Evolutionary conservation across 2,329 filamentous ascomycete species (phyloP), one percentile per base, ranked within the genome.

Genomic region (Penicillium polonicum): DNA sequence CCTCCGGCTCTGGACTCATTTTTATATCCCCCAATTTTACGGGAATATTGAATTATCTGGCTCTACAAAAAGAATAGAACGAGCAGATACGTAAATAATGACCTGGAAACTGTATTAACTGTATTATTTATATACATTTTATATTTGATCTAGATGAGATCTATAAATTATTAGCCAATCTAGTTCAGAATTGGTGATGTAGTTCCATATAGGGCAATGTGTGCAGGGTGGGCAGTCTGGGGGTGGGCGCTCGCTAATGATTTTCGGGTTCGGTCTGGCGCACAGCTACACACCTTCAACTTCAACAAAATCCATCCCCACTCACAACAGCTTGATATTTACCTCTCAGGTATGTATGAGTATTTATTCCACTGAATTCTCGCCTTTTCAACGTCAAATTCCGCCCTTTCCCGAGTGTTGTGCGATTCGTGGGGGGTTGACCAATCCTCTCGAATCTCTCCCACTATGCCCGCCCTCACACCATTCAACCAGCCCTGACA

Each of bases 211-310:
- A 63, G 60, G 63, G 64, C 64, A 68, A 60, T 72, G 59, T 70
- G 68, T 70, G 69, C 50, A 19, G 27, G 48, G 48, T 19, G 49
- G 49, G 29, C 39, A 66, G 66, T 69, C 65, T 59, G 63, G 66
- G 66, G 64, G 68, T 68, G 71, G 68, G 67, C 68, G 67, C 73
- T 76, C 73, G 74, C 74, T 76, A 76, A 76, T 73, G 72, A 71
- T 74, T 75, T 77, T 77, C 72, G 73, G 74, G 65, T 69, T 35
- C 67, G 68, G 65, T 65, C 63, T 71, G 71, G 71, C 74, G 73
- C 73, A 76, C 74, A 75, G 70, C 72, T 70, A 65, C 68, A 65
- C 58, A 70, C 68, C 67, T 73, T 66, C 65, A 69, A 72, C 68
- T 67, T 69, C 61, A 66, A 67, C 74, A 75, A 75, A 75, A 74